These are phyloP conservation scores for Cladophialophora exuberans DNA, from an alignment of 2,329 filamentous ascomycete genomes.

Conservation along the genomic window DNA sequence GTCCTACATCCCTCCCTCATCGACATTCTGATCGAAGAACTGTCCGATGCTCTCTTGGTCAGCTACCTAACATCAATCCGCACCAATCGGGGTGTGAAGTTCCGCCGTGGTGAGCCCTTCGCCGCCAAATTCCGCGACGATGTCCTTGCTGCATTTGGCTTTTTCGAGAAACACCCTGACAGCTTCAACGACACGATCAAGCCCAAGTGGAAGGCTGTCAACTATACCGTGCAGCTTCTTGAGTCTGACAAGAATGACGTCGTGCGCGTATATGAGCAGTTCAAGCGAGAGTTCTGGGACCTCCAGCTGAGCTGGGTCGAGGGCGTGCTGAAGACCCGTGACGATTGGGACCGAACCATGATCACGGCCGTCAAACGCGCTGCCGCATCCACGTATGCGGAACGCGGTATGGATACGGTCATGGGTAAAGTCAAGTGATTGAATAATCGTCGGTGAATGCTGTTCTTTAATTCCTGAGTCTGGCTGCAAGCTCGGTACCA, in stretches of 20 bases:
- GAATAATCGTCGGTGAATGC: not conserved
- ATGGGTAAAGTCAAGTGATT: slow-evolving; percentile 85
- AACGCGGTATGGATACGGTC: slow-evolving; percentile 83
- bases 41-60: slow-evolving; percentile 86
- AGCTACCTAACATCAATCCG: slow-evolving; percentile 81
- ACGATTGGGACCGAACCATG: slow-evolving; percentile 93
- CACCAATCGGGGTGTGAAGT: slow-evolving; percentile 81
- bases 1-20: slow-evolving; percentile 84
- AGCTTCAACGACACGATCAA: slow-evolving; percentile 76
- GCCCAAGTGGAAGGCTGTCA: slow-evolving; percentile 88
- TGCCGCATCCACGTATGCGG: slow-evolving; percentile 82
- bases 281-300: slow-evolving; percentile 91
- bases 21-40: slow-evolving; percentile 90
- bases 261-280: slow-evolving; percentile 75
- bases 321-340: slow-evolving; percentile 78
- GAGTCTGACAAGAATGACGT: slow-evolving; percentile 71
- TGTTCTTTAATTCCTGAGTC: no score
- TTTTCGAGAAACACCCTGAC: slow-evolving; percentile 73
- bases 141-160: slow-evolving; percentile 84
- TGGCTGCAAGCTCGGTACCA: no score
- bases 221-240: slow-evolving; percentile 80
- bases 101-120: slow-evolving; percentile 83
- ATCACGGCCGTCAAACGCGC: slow-evolving; percentile 83
- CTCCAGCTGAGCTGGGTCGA: slow-evolving; percentile 95
- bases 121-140: slow-evolving; percentile 94